Base-by-base conservation (phyloP, 805 yeast species). In the Cyberlindnera suaveolens region DNA sequence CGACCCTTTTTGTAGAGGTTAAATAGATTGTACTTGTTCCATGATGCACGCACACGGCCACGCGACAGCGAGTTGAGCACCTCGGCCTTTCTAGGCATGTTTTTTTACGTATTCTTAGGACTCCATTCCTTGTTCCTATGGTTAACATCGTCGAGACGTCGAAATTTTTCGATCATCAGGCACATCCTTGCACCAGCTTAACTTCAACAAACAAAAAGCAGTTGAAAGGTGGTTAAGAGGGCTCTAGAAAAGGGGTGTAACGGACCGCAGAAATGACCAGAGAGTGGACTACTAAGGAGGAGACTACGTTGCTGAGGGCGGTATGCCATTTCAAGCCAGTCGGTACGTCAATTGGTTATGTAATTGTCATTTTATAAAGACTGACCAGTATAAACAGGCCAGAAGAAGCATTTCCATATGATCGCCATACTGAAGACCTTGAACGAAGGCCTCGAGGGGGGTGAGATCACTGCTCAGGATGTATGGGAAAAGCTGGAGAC, bases 21-120 rank as follows among this genome's bases (percentile, higher is more conserved):
- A 77, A 87, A 93, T 62, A 93, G 70, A 63, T 91, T 91, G 66
- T 79, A 80, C 67, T 89, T 89, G 77, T 87, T 90, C 83, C 87
- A 85, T 19, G 96, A 85, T 46, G 96, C 77, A 55, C 97, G 84
- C 53, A 93, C 74, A 45, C 86, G 75, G 42, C 87, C 86, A 58
- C 85, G 73, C 41, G 80, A 63, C 64, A 79, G 64, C 45, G 81
- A 75, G 67, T 75, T 70, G 60, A 79, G 61, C 49, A 75, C 65
- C 47, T 65, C 64, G n/a, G 82, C 75, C 67, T 70, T 75, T 64
- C 82, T 75, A 44, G 85, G 83, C 86, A 80, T 80, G 31, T 17
- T 46, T 18, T n/a, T 9, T 32, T 10, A 23, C 27, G 27, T 23
- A 23, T 23, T 10, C 14, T n/a, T 11, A 6, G 7, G 16, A 31